Evolutionary conservation across 768 basidiomycete genomes (phyloP).

Genomic region (Asterophora parasitica): DNA sequence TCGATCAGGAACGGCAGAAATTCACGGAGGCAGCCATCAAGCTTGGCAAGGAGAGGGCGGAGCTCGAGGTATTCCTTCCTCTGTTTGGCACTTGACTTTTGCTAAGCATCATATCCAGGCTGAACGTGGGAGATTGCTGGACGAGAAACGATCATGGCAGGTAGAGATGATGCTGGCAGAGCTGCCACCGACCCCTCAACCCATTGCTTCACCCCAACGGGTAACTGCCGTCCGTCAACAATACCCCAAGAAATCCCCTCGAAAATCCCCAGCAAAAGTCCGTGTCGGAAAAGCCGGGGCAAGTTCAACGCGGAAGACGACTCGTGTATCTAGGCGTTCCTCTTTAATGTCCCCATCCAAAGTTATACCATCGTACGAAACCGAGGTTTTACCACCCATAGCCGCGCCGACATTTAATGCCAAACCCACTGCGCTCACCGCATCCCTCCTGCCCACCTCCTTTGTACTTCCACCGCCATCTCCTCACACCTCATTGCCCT

Average conservation of each 20-base stretch:
- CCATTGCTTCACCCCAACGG: conserved; percentile 7
- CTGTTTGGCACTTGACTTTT: neutral
- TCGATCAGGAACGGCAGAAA: conserved; percentile 61
- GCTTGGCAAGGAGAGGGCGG: conserved; percentile 59
- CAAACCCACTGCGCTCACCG: conserved; percentile 32
- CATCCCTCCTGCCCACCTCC: conserved; percentile 57
- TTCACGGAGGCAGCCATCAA: conserved; percentile 61
- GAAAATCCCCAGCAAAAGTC: conserved; percentile 41
- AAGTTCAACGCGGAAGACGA: conserved; percentile 36
- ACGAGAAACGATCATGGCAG: conserved; percentile 75
- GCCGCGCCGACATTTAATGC: conserved; percentile 30
- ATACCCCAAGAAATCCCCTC: conserved; percentile 26
- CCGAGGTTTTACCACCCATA: conserved; percentile 34
- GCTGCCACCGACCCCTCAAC: conserved; percentile 41
- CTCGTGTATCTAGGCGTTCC: conserved; percentile 43
- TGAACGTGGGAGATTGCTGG: conserved; percentile 53
- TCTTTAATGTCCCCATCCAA: conserved; percentile 35
- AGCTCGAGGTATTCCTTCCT: conserved; percentile 50
- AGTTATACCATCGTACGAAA: conserved; percentile 35
- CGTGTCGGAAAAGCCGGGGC: conserved; percentile 42
- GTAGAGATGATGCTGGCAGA: conserved; percentile 59
- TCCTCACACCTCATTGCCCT: conserved; percentile 60
- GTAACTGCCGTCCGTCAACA: neutral
- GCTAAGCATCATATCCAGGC: conserved; percentile 37
- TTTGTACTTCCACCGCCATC: conserved; percentile 80